These are phyloP conservation scores for Boechera divaricarpa DNA, from an alignment of 345 rosid genomes.

Conservation along the genomic window DNA sequence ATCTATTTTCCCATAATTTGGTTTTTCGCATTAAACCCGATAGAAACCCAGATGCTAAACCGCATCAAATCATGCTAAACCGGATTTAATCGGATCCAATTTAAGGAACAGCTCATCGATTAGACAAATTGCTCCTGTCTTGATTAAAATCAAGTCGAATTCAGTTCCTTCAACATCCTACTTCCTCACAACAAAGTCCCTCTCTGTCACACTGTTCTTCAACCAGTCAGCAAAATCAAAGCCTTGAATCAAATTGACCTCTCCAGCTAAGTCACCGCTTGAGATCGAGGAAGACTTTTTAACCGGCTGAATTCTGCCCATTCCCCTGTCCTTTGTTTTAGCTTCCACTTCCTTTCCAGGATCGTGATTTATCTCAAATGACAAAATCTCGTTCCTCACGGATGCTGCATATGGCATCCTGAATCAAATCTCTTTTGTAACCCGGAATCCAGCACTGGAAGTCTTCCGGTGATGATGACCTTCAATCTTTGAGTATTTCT, in stretches of 20 bases:
- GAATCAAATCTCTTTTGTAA: conserved; percentile 63
- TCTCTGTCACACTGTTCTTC: conserved; percentile 70
- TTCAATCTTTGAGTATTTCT: conserved; percentile 49
- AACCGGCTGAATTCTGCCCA: conserved; percentile 94
- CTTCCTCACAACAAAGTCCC: conserved; percentile 98
- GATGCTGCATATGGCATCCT: conserved; percentile 89
- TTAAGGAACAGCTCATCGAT: conserved; percentile 93
- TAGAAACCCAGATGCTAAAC: no score
- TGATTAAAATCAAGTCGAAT: conserved; percentile 76
- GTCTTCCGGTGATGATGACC: conserved; percentile 36
- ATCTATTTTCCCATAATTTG: no score
- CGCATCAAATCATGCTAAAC: no score
- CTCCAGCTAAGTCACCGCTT: conserved; percentile 47
- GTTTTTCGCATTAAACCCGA: no score
- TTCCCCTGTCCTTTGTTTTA: conserved; percentile 76
- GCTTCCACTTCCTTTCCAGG: conserved; percentile 68
- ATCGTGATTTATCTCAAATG: conserved; percentile 82
- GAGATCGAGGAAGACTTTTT: conserved; percentile 34
- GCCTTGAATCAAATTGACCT: conserved; percentile 78
- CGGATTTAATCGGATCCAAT: conserved; percentile 16
- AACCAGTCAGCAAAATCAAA: conserved; percentile 95
- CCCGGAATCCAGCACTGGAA: conserved; percentile 66
- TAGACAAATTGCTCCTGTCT: conserved; percentile 88
- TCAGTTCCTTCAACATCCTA: conserved; percentile 99
- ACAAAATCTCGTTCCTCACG: conserved; percentile 90